A percentile compares a stretch with the other conserved stretches of the same genome.
These are phyloP conservation scores for Aspergillus homomorphus DNA, from an alignment of 495 filamentous ascomycete genomes.

Conservation along the genomic window DNA sequence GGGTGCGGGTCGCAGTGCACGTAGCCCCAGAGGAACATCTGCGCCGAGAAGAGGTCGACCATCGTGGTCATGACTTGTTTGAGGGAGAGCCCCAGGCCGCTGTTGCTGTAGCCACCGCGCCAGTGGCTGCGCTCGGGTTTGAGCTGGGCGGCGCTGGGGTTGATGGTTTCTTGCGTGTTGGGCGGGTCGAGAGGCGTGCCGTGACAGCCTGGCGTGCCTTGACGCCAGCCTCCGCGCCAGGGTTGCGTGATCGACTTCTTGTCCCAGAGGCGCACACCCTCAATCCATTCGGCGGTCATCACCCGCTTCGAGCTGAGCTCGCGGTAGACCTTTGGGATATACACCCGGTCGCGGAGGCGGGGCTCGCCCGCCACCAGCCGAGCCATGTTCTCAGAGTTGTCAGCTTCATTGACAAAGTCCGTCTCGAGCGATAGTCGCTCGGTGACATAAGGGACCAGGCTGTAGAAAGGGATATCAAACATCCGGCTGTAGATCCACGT, in stretches of 20 bases:
- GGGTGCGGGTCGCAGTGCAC: constrained; percentile 97
- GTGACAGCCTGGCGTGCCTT: constrained; percentile 73
- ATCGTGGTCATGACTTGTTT: constrained; percentile 93
- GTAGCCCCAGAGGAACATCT: constrained; percentile 94
- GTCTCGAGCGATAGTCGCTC: constrained; percentile 88
- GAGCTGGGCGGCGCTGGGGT: constrained; percentile 47
- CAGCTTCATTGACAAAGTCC: constrained; percentile 87
- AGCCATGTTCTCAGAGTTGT: constrained; percentile 82
- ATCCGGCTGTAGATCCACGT: constrained; percentile 69
- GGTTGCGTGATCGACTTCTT: constrained; percentile 67
- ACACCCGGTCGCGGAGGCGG: constrained; percentile 72
- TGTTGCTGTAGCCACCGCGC: constrained; percentile 64
- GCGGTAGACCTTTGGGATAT: constrained; percentile 79
- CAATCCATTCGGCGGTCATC: constrained; percentile 96
- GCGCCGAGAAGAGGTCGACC: constrained; percentile 89
- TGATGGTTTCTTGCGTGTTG: constrained; percentile 21
- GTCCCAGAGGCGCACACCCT: constrained; percentile 88
- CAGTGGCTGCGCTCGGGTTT: constrained; percentile 81
- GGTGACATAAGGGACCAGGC: constrained; percentile 81
- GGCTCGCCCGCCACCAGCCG: constrained; percentile 72
- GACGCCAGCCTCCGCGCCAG: constrained; percentile 74
- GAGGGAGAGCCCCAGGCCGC: constrained; percentile 76
- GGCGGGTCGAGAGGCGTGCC: constrained; percentile 61
- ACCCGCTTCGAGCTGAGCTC: constrained; percentile 81
- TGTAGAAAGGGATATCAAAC: constrained; percentile 89